Evolutionary conservation across 2,329 filamentous ascomycete genomes (phyloP), one percentile per base, ranked within the genome.

Genomic region (Fusarium transvaalense): DNA sequence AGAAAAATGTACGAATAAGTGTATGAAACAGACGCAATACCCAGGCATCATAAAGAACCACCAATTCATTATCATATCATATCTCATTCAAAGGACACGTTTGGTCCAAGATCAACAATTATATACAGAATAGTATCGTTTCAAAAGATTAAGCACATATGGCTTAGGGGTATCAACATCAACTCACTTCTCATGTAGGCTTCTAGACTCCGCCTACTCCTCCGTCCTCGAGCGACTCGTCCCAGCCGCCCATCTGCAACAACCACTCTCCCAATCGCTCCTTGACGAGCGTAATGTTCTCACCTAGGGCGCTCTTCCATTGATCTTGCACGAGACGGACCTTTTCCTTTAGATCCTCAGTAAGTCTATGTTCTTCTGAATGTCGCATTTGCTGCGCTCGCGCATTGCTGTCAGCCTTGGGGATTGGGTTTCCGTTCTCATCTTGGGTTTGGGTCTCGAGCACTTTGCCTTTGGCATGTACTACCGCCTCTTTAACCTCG

Each of bases 331-430:
- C 92, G 67, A 94, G 88, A 32, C 91, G 88, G 3, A 97, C 96
- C 80, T 97, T 97, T 75, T 97, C 95, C 81, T 98, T 96, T 70
- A 98, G 80, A 75, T 97, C 95, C 48, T 90, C 89, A 9, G 94
- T 97, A 75, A 97, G 80, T 56, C 87, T 81, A 35, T 82, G 81
- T 74, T 92, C 91, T 78, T 97, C 92, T 48, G 86, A 85, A n/a
- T 81, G 80, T 55, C 88, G 86, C 71, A 91, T 88, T 56, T 84
- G 83, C 62, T 86, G 82, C 67, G 87, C 82, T 57, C 81, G 77
- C n/a, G 72, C 75, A 32, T 78, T 74, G 14, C 79, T 72, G 17
- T 81, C 76, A 61, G 82, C 72, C 6, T 70, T 65, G 21, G 66
- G 45, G 17, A 78, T 77, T 5, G 76, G 69, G 14, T 70, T 73